Base-by-base conservation (phyloP, 2,329 filamentous ascomycete species). In the Didymella exigua region DNA sequence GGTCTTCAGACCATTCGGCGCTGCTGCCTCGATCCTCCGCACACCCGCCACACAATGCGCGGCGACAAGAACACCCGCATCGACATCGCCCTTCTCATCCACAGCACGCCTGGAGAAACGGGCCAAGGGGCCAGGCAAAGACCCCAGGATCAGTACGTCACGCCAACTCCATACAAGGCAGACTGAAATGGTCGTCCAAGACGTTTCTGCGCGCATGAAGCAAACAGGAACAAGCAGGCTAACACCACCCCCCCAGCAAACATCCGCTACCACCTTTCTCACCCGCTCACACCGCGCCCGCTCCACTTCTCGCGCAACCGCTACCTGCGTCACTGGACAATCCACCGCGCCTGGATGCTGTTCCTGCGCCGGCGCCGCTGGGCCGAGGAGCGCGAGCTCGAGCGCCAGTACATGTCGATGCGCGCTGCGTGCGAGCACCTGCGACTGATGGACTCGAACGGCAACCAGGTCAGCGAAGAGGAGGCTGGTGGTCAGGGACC, bases 321-420 rank as follows among this genome's bases (percentile, higher is more conserved):
- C 52, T 85, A 87, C 76, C 86, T 99, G 61, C 90, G 95, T 41
- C 95, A 99, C 82, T 99, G 95, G 95, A 98, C 95, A 46, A 98
- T 99, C 76, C 93, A 98, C 81, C 92, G 95, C 67, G 93, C 93
- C 19, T 98, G 93, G 91, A 83, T 90, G 68, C 82, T 98, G 26
- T 89, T 89, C 78, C 86, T 88, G 67, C 84, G 87, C 65, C 84
- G 89, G 72, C 83, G 87, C 67, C 86, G 87, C 43, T 80, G 84
- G 61, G 78, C 80, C 30, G 82, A 86, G 46, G 83, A 90, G 72
- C 78, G 82, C 49, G 90, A 93, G 74, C 83, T 97, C 41, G 86
- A 91, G 78, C 82, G 90, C 36, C 86, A 86, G 80, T 92, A 93
- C 78, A 88, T 90, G 71, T 86, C 85, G 70, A 98, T 99, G 89